phyloP scores from a whole-genome alignment of 2,329 filamentous ascomycete genomes.

The Xylariaceae sp. region DNA sequence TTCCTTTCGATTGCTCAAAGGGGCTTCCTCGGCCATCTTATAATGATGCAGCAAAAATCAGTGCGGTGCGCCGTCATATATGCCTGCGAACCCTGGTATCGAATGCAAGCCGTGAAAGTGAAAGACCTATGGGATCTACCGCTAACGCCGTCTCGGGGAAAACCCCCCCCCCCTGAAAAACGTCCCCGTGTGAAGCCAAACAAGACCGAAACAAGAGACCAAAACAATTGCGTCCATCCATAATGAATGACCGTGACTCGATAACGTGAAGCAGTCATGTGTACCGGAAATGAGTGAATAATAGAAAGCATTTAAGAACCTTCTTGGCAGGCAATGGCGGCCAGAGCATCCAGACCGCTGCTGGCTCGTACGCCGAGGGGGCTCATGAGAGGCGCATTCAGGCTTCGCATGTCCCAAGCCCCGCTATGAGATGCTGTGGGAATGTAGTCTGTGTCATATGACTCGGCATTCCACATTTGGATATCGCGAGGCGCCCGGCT shows the following conservation, averaged over 20 bases:
- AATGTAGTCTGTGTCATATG: conserved; percentile 32
- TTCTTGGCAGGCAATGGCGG: conserved; percentile 50
- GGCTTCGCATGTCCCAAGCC: conserved; percentile 44
- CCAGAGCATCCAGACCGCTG: conserved; percentile 51
- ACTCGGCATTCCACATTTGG: conserved; percentile 40
- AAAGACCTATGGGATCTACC: conserved; percentile 17
- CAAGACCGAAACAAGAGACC: conserved; percentile 1
- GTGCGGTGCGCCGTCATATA: conserved; percentile 30
- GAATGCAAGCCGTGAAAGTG: conserved; percentile 23
- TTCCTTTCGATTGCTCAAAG: conserved; percentile 21
- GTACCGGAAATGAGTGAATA: neutral
- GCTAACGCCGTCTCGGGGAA: conserved; percentile 23
- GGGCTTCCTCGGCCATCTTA: conserved; percentile 22
- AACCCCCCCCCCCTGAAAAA: neutral
- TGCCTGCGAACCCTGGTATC: conserved; percentile 29
- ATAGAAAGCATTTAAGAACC: conserved; percentile 24
- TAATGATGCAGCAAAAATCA: conserved; percentile 22
- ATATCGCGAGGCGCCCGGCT: conserved; percentile 31
- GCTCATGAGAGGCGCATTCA: conserved; percentile 41
- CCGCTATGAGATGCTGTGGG: conserved; percentile 36
- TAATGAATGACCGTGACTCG: neutral
- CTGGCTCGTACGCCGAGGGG: conserved; percentile 43
- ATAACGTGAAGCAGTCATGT: neutral
- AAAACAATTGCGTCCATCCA: neutral
- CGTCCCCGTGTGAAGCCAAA: conserved; percentile 3